Evolutionary conservation across 352 stramenopile genomes (phyloP).

Genomic region (Phytophthora palmivora): DNA sequence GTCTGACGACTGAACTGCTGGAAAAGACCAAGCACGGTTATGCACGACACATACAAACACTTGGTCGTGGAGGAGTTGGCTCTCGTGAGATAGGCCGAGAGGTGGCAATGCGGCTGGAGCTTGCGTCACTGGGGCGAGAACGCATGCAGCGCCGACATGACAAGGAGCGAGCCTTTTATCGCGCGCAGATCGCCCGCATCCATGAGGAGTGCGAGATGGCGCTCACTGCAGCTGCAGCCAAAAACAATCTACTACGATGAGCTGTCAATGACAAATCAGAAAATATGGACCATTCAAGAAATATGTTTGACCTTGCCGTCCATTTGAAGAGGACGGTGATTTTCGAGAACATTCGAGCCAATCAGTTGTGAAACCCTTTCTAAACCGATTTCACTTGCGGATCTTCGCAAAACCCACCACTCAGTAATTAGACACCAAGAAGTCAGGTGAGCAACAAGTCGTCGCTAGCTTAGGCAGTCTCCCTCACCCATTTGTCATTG

Average conservation of each 20-base stretch:
- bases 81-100: slow-evolving; percentile 68
- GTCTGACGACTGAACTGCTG: slow-evolving; percentile 61
- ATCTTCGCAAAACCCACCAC: slow-evolving; percentile 23
- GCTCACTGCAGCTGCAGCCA: slow-evolving; percentile 64
- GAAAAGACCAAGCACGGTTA: slow-evolving; percentile 74
- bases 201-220: slow-evolving; percentile 70
- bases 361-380: slow-evolving; percentile 14
- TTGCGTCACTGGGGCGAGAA: slow-evolving; percentile 45
- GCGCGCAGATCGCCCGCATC: slow-evolving; percentile 68
- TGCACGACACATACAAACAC: slow-evolving; percentile 53
- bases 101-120: slow-evolving; percentile 58
- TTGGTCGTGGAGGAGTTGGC: slow-evolving; percentile 71
- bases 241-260: slow-evolving; percentile 79
- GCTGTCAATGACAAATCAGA: neutral
- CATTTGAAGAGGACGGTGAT: neutral
- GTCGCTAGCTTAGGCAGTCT: no score
- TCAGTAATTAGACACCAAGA: slow-evolving; percentile 28
- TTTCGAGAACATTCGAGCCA: slow-evolving; percentile 62
- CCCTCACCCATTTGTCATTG: neutral
- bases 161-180: slow-evolving; percentile 58
- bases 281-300: neutral
- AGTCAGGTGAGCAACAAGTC: slow-evolving; percentile 3
- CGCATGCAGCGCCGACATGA: slow-evolving; percentile 63
- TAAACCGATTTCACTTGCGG: slow-evolving; percentile 17
- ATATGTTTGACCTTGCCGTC: slow-evolving; percentile 7